Evolutionary conservation across 202 grass and related monocot genomes (phyloP), one percentile per base, ranked within the genome.

Genomic region (Tripidium arundinaceum): DNA sequence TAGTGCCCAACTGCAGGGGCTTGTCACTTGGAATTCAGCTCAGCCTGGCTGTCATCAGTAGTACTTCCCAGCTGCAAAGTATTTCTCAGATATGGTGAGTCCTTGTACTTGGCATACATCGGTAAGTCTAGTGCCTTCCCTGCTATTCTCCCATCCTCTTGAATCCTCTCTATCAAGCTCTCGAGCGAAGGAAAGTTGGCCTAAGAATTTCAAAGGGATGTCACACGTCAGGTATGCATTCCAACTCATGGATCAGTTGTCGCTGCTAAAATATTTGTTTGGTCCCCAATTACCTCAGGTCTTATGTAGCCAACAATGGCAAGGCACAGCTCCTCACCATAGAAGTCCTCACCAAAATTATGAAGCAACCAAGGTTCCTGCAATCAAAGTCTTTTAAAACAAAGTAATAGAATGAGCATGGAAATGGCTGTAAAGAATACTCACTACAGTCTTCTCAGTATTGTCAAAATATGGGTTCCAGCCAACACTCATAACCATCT

Each of bases 361-460:
- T 99, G 90, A 86, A 99, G 90, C 88, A 99, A 68, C 92, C 96
- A 99, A n/a, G 96, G 90, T 81, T 99, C 96, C 96, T 95, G 80
- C 27, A 78, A 85, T 22, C 18, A 40, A 62, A 68, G 19, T 12
- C 7, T 18, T 14, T 86, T 83, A 86, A 81, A 84, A 12, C 66
- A 78, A 75, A 79, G n/a, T 79, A 62, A 67, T 76, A 70, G 7
- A 68, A 60, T 26, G 34, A 45, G 75, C 21, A 83, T 73, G 9
- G 31, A 94, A 25, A 34, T 4, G 28, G 33, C 40, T 79, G n/a
- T 59, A 81, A 49, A 69, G 33, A 58, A 77, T 27, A 89, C 95
- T 75, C 72, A 98, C 95, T 34, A 95, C 86, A 31, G 92, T 95
- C 85, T 95, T 98, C 84, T 98, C 88, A 9, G 90, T 89, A 81